Conservation (phyloP, 306 rosid genomes). For the Rosa chinensis region DNA sequence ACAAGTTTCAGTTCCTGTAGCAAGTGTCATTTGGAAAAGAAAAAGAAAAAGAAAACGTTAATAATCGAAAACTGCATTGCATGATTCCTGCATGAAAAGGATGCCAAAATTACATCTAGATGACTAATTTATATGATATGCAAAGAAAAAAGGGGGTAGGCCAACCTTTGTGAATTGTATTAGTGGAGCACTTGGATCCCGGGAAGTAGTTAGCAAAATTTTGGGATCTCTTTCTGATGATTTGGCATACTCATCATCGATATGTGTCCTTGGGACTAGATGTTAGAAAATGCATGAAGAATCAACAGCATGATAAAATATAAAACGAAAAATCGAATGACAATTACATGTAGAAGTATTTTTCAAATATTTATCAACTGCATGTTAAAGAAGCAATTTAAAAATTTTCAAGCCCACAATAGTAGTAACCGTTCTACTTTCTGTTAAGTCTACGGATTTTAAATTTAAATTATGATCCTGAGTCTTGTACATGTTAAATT, state of each 20-base stretch:
- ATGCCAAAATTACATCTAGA: neutral
- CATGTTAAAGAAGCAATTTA: neutral
- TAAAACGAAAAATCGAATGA: neutral
- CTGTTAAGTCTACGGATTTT: too few species aligned
- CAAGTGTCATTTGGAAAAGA: constrained; percentile 3
- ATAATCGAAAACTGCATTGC: neutral
- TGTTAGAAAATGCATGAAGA: constrained; percentile 8
- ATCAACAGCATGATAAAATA: neutral
- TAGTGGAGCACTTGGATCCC: constrained; percentile 90
- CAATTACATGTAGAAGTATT: neutral
- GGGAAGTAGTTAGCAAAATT: constrained; percentile 81
- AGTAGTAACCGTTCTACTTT: too few species aligned
- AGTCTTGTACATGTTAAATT: neutral
- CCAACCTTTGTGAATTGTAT: constrained; percentile 88
- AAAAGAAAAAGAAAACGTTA: neutral
- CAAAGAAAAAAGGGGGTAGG: neutral
- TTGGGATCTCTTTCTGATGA: constrained; percentile 78
- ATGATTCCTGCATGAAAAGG: neutral
- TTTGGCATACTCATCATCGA: constrained; percentile 88
- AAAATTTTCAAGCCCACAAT: too few species aligned
- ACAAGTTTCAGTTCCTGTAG: constrained; percentile 77
- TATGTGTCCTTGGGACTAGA: constrained; percentile 72
- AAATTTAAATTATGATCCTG: neutral
- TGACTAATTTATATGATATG: neutral
- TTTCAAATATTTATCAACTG: neutral